Base-by-base conservation (phyloP, 2,329 filamentous ascomycete species). In the Scedosporium boydii region DNA sequence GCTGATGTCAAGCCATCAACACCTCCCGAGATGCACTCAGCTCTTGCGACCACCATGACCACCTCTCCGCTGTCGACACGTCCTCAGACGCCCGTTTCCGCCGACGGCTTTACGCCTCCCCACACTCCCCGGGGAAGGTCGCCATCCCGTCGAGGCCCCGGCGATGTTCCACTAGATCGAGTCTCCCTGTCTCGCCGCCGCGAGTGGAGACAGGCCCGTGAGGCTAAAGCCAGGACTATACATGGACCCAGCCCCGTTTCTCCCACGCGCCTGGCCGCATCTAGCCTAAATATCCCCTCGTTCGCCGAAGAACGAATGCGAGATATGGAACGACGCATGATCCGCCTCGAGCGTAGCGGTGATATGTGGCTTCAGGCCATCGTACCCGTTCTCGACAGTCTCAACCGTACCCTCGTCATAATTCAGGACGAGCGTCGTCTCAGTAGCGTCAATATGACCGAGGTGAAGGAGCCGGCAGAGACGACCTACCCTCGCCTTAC, bases 301-400 rank as follows among this genome's bases (percentile, higher is more conserved):
- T 74, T 78, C 29, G 71, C 74, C 9, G 76, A 78, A 63, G 71
- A 74, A 21, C 77, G 75, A 6, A 69, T 79, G 16, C 73, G 72
- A 26, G 80, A 83, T 46, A 77, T 82, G 70, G 79, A 81, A 65
- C 73, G 72, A 10, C 76, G 80, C 1, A 68, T 82, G 12, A 74
- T 75, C 6, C 71, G 73, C 16, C 72, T 82, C 1, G 80, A 83
- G 69, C 72, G 73, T 16, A 78, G 79, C 58, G 76, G 77, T 48
- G 78, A 82, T 46, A 69, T 77, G 3, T 78, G 77, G 75, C 68
- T 78, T 51, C 71, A 74, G 14, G 75, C 78, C 2, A 68, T 82
- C 27, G 70, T 77, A 2, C 76, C 78, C 3, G 71, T 82, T 3
- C 69, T 82, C 46, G 75, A 79, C 42, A 76, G 74, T 38, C 70